phyloP scores from a whole-genome alignment of 2,329 filamentous ascomycete genomes.

The Drechslerella dactyloides region DNA sequence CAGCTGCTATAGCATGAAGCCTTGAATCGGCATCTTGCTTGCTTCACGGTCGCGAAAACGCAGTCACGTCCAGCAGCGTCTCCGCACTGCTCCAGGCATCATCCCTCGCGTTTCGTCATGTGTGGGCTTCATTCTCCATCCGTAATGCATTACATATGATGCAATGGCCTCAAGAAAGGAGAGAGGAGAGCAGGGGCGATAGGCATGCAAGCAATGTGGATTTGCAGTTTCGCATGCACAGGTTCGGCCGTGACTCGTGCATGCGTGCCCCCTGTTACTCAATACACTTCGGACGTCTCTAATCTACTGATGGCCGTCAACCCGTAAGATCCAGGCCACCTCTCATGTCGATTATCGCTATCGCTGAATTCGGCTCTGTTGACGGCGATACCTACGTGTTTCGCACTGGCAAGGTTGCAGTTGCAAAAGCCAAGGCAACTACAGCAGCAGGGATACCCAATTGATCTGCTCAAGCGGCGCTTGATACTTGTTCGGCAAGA shows the following conservation, averaged over 20 bases:
- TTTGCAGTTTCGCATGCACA: too few relatives aligned
- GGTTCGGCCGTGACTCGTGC: background rate
- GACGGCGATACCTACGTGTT: constrained; percentile 1
- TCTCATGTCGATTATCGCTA: background rate
- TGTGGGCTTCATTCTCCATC: constrained; percentile 1
- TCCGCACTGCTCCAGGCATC: background rate
- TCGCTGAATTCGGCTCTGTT: background rate
- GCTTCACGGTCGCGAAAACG: too few relatives aligned
- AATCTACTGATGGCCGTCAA: background rate
- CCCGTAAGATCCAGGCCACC: background rate
- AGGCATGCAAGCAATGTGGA: background rate
- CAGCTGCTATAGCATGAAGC: too few relatives aligned
- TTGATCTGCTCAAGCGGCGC: background rate
- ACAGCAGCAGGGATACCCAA: background rate
- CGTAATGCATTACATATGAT: constrained; percentile 9
- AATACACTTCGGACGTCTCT: background rate
- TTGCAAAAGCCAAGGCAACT: background rate
- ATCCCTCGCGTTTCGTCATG: constrained; percentile 39
- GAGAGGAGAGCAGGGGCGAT: background rate
- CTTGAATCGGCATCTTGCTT: too few relatives aligned
- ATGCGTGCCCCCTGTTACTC: background rate
- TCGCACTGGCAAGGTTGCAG: background rate
- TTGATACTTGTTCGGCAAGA: background rate
- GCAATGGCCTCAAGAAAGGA: constrained; percentile 8
- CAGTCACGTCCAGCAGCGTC: too few relatives aligned